phyloP scores from a whole-genome alignment of 306 rosid genomes.

The Quercus agrifolia region DNA sequence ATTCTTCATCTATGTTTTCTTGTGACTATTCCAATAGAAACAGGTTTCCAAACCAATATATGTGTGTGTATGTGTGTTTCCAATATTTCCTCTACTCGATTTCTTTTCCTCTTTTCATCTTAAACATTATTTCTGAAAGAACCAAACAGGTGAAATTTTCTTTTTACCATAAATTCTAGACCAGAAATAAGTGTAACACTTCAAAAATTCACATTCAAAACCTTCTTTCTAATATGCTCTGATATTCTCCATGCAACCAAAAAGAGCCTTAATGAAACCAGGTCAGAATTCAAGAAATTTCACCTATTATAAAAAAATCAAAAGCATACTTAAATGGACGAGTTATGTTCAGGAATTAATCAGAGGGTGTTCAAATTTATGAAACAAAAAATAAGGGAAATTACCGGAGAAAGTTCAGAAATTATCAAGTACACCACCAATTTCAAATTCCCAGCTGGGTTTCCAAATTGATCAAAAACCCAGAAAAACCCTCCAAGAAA shows the following conservation, averaged over 20 bases:
- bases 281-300: neutral
- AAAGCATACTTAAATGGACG: neutral
- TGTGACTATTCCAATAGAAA: no score
- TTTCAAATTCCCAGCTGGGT: slow-evolving; percentile 12
- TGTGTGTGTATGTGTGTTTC: accelerated
- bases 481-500: slow-evolving; percentile 10
- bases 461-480: slow-evolving; percentile 18
- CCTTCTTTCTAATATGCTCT: neutral
- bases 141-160: neutral
- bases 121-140: neutral
- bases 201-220: neutral
- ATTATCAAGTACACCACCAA: slow-evolving; percentile 5
- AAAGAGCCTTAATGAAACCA: neutral
- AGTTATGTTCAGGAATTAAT: neutral
- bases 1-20: no score
- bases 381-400: slow-evolving; percentile 6
- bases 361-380: neutral
- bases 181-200: neutral
- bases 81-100: no score
- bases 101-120: no score
- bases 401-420: slow-evolving; percentile 24
- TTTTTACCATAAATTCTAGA: neutral
- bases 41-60: no score
- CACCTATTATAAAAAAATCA: neutral
- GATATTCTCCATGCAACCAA: neutral